Conservation (phyloP, 768 basidiomycete species). For the Trametes elegans region DNA sequence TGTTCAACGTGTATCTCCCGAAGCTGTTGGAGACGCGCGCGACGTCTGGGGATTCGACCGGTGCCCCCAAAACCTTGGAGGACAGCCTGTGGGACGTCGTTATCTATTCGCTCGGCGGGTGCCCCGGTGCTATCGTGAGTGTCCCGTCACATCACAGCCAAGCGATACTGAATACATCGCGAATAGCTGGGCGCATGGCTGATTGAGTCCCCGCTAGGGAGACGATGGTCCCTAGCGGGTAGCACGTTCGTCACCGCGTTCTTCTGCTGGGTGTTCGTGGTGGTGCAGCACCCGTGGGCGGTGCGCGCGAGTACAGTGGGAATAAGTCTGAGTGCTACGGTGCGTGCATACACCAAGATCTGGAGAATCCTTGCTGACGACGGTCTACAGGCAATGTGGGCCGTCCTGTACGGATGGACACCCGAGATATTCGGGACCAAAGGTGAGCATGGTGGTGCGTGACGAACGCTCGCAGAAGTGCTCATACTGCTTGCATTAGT, state of each 20-base stretch:
- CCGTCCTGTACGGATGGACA: conserved; percentile 87
- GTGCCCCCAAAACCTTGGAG: conserved; percentile 45
- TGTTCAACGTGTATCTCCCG: conserved; percentile 92
- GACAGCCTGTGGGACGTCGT: conserved; percentile 83
- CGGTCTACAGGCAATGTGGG: conserved; percentile 68
- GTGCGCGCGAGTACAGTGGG: conserved; percentile 71
- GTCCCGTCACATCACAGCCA: neutral
- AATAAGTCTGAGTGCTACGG: conserved; percentile 74
- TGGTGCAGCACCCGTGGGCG: conserved; percentile 53
- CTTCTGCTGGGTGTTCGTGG: conserved; percentile 69
- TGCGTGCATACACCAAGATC: conserved; percentile 30
- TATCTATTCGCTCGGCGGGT: conserved; percentile 81
- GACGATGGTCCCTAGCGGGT: conserved; percentile 68
- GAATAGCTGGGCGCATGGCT: conserved; percentile 80
- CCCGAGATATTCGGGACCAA: conserved; percentile 85
- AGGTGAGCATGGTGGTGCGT: no score
- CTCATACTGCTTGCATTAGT: conserved; percentile 37
- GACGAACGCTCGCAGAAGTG: no score
- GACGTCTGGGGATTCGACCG: conserved; percentile 16
- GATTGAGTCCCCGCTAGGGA: conserved; percentile 67
- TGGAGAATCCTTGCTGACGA: neutral
- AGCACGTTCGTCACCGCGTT: conserved; percentile 76
- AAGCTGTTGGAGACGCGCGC: conserved; percentile 72
- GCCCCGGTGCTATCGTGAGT: conserved; percentile 79
- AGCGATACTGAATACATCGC: neutral